Evolutionary conservation across 2,329 filamentous ascomycete genomes (phyloP), one percentile per base, ranked within the genome.

Genomic region (Ustulina deusta): DNA sequence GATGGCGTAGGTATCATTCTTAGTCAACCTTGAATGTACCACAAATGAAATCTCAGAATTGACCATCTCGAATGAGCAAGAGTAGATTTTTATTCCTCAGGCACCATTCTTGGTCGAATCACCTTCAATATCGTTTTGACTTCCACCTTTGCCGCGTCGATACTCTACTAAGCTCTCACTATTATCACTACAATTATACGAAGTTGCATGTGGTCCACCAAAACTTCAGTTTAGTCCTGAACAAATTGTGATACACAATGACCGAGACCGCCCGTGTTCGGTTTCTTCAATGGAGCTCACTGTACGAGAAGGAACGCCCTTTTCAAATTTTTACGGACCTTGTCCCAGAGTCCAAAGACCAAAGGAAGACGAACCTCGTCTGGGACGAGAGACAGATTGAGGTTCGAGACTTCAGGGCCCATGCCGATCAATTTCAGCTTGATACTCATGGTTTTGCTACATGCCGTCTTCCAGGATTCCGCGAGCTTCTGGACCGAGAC

Each of bases 261-360:
- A 25, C 46, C n/a, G 54, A 63, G 17, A 32, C 20, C 6, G 60
- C 54, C 6, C 55, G 42, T 13, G 56, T 63, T 49, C 52, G 17
- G 5, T 67, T 67, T 56, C 40, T 67, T n/a, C 61, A 67, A 17
- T 67, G 60, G 65, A 60, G 29, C 22, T 48, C 60, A 13, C 42
- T 63, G 13, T 67, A 63, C 46, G 65, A 67, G 38, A 59, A 60
- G 27, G 65, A 67, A 10, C 52, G 48, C 17, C 60, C 60, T 3
- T 67, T 63, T 49, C 65, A 67, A n/a, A 67, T 67, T 20, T 63
- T 67, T 32, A 60, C 34, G n/a, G 40, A 67, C 13, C 60, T 67
- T 22, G 55, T 54, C 3, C 46, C 65, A 20, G 65, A 60, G 3
- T 48, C 61, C 7, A 22, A 63, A 29, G 65, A 63, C 20, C 60